A percentile compares a stretch with the other conserved stretches of the same genome.
phyloP scores from a whole-genome alignment of 306 rosid genomes.

The Bauhinia variegata region DNA sequence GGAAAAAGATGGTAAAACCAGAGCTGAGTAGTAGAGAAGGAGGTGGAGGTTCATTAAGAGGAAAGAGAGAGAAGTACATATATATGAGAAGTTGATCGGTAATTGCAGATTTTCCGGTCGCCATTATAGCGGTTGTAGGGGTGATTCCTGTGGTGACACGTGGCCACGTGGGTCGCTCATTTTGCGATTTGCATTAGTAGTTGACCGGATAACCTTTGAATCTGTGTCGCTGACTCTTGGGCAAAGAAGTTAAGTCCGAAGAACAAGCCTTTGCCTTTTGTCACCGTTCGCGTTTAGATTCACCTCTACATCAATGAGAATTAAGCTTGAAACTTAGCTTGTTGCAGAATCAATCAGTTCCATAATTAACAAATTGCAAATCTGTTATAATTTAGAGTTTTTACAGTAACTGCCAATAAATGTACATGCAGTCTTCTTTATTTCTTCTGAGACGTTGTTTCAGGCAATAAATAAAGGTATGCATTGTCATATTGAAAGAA shows the following conservation, averaged over 20 bases:
- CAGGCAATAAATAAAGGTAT: background rate
- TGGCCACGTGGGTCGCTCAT: slow-evolving; percentile 50
- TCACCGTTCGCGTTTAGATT: no score
- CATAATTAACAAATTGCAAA: background rate
- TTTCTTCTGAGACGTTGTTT: background rate
- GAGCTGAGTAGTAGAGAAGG: slow-evolving; percentile 31
- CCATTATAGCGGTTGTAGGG: slow-evolving; percentile 48
- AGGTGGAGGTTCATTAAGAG: slow-evolving; percentile 42
- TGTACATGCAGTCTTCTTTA: background rate
- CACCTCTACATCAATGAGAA: background rate
- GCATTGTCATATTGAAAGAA: background rate
- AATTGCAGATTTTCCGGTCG: slow-evolving; percentile 58
- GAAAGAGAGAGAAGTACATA: slow-evolving; percentile 29
- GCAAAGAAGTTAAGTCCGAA: no score
- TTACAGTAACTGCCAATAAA: background rate
- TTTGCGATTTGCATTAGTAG: slow-evolving; percentile 29
- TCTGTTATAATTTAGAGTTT: background rate
- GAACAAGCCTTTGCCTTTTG: no score
- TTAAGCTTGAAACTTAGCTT: background rate
- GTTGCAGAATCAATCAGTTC: background rate
- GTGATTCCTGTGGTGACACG: slow-evolving; percentile 47
- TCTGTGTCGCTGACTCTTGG: background rate
- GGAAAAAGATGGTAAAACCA: slow-evolving; percentile 3
- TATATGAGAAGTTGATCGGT: slow-evolving; percentile 33
- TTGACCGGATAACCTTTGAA: slow-evolving; percentile 27